phyloP scores from a whole-genome alignment of 176 grass and related monocot species.

The Leersia perrieri region DNA sequence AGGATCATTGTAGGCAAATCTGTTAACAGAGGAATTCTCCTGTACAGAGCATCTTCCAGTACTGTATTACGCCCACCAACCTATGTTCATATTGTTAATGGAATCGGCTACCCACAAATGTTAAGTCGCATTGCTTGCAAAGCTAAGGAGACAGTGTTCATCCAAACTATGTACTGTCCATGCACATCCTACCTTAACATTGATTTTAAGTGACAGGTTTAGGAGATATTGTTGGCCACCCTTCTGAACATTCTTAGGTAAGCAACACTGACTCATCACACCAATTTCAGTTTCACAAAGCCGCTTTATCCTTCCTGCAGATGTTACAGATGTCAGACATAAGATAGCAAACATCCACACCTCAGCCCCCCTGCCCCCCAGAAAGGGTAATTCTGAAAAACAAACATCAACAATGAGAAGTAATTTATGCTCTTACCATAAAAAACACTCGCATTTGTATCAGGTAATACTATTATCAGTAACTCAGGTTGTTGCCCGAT shows the following conservation, averaged over 20 bases:
- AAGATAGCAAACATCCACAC: background rate
- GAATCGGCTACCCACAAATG: background rate
- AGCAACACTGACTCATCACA: slow-evolving; percentile 66
- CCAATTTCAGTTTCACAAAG: slow-evolving; percentile 78
- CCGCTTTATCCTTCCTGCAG: slow-evolving; percentile 58
- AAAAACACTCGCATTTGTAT: slow-evolving; percentile 31
- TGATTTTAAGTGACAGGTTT: slow-evolving; percentile 91
- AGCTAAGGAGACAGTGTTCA: background rate
- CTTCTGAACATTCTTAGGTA: slow-evolving; percentile 55
- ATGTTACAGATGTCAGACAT: background rate
- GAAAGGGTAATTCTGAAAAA: background rate
- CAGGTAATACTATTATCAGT: slow-evolving; percentile 64
- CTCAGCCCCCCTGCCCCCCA: no score
- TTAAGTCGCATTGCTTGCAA: background rate
- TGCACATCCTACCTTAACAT: slow-evolving; percentile 62
- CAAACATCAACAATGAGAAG: background rate
- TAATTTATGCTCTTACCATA: slow-evolving; percentile 46
- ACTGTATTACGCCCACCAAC: slow-evolving; percentile 66
- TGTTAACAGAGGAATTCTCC: slow-evolving; percentile 51
- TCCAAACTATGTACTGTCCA: background rate
- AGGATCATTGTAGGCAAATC: slow-evolving; percentile 69
- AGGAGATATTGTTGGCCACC: slow-evolving; percentile 52
- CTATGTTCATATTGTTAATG: background rate
- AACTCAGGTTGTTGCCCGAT: slow-evolving; percentile 40
- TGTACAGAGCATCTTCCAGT: slow-evolving; percentile 55